Evolutionary conservation across 2,329 filamentous ascomycete species (phyloP).

Genomic region (Sporothrix inflata): DNA sequence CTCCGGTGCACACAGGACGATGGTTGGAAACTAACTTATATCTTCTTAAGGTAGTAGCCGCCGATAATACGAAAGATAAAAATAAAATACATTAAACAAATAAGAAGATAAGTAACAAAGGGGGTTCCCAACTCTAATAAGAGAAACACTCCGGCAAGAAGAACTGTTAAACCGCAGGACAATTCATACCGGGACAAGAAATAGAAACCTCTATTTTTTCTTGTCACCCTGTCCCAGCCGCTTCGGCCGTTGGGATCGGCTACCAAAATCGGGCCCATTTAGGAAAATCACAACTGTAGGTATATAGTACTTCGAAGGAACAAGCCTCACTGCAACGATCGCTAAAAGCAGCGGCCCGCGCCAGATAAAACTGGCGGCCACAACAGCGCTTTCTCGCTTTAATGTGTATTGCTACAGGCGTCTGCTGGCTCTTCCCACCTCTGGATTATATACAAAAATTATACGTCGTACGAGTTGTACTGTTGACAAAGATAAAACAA

Average conservation of each 20-base stretch:
- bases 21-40: no score
- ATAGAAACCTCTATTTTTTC: not conserved
- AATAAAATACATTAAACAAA: no score
- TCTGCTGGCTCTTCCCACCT: not conserved
- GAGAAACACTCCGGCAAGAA: no score
- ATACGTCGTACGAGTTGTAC: no score
- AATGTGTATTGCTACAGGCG: constrained; percentile 8
- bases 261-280: constrained; percentile 16
- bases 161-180: not conserved
- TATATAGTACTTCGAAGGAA: constrained; percentile 21
- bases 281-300: constrained; percentile 11
- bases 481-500: not conserved
- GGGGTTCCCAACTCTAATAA: constrained; percentile 2
- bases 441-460: constrained; percentile 1
- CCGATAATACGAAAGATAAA: no score
- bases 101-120: no score
- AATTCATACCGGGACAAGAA: not conserved
- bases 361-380: constrained; percentile 23
- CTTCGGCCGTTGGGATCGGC: not conserved
- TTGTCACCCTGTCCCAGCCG: not conserved
- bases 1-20: no score
- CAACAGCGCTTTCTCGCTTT: constrained; percentile 20
- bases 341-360: constrained; percentile 1
- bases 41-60: no score
- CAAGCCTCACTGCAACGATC: constrained; percentile 16